A percentile compares a stretch with the other conserved stretches of the same genome.
These are phyloP conservation scores for Amanita rimosa DNA, from an alignment of 768 basidiomycete genomes.

Conservation along the genomic window DNA sequence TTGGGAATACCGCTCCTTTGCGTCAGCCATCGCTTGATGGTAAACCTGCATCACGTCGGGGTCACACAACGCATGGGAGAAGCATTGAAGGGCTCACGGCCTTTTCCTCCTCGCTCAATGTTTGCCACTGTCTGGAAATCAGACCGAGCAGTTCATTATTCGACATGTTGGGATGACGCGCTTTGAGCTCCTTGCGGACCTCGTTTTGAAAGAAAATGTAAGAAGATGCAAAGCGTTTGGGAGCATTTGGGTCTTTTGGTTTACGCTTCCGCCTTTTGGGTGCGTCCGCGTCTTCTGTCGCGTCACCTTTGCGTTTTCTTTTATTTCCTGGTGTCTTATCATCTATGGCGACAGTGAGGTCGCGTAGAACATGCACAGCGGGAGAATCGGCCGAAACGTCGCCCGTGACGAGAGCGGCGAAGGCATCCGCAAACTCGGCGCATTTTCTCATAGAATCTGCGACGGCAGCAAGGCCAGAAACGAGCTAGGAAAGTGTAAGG, in stretches of 20 bases:
- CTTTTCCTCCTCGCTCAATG: constrained; percentile 58
- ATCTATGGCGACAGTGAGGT: constrained; percentile 9
- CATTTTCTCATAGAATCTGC: constrained; percentile 56
- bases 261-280: constrained; percentile 48
- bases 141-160: constrained; percentile 64
- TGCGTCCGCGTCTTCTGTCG: constrained; percentile 26
- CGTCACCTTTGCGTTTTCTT: constrained; percentile 47
- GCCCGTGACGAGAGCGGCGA: constrained; percentile 37
- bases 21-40: constrained; percentile 35
- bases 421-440: constrained; percentile 48
- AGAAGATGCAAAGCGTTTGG: constrained; percentile 86
- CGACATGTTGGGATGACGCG: constrained; percentile 46
- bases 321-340: constrained; percentile 11
- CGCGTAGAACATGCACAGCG: constrained; percentile 12
- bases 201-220: constrained; percentile 95
- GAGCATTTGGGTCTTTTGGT: constrained; percentile 86
- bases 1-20: constrained; percentile 54
- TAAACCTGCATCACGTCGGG: constrained; percentile 35
- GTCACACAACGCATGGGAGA: constrained; percentile 1
- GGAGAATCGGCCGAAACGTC: constrained; percentile 14
- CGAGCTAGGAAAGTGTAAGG: constrained; percentile 31
- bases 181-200: constrained; percentile 63
- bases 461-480: constrained; percentile 39
- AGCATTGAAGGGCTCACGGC: constrained; percentile 39
- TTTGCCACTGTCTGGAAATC: constrained; percentile 68